phyloP scores from a whole-genome alignment of 73 alveolate species.

The Diophrys appendiculata region DNA sequence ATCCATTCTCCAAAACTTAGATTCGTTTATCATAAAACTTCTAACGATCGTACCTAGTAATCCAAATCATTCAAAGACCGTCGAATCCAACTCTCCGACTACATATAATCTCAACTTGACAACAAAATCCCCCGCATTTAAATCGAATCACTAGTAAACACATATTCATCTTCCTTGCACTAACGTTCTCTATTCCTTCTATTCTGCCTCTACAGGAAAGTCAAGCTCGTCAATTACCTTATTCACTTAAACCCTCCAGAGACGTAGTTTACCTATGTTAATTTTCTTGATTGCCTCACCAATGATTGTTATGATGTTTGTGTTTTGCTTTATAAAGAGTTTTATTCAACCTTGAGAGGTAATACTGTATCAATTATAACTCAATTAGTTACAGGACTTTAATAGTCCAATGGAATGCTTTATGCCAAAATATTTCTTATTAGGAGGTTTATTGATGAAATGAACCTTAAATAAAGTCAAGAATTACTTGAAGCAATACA shows the following conservation, averaged over 20 bases:
- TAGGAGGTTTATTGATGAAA: constrained; percentile 34
- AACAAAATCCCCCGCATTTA: too few species aligned
- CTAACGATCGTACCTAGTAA: too few species aligned
- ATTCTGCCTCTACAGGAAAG: constrained; percentile 10
- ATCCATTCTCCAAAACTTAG: too few species aligned
- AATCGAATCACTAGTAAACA: too few species aligned
- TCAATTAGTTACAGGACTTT: constrained; percentile 39
- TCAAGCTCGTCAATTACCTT: constrained; percentile 17
- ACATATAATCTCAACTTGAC: too few species aligned
- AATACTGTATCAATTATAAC: constrained; percentile 30
- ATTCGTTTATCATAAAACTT: too few species aligned
- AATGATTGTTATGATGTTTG: constrained; percentile 64
- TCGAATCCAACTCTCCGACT: too few species aligned
- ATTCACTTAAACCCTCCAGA: too few species aligned
- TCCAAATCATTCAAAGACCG: too few species aligned
- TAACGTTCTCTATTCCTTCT: constrained; percentile 8
- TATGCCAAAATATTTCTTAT: constrained; percentile 61
- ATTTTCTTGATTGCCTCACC: constrained; percentile 44
- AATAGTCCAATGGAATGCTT: constrained; percentile 48
- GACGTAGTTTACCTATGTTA: constrained; percentile 3
- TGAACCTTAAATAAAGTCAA: constrained; percentile 40
- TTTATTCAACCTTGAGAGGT: too few species aligned
- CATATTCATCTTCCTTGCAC: too few species aligned
- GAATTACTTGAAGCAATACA: constrained; percentile 43
- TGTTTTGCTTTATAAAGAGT: constrained; percentile 56